Conservation (phyloP, 2,329 filamentous ascomycete species). For the Curvularia spicifera region DNA sequence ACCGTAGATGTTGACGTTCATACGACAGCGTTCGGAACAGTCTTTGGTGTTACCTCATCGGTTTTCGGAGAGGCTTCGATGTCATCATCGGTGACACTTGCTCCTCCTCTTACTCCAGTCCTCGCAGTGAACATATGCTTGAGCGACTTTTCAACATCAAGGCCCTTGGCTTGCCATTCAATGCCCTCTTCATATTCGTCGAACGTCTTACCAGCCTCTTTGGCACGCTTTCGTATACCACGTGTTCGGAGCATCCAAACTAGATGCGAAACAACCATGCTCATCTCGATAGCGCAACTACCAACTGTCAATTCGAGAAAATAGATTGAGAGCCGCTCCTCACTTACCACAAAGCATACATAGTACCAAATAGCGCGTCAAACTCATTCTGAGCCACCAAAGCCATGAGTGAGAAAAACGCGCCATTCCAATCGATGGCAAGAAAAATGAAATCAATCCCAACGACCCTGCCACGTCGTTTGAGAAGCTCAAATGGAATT, state of each 20-base stretch:
- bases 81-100: background rate
- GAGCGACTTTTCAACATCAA: slow-evolving; percentile 28
- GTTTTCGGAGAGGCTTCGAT: background rate
- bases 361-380: slow-evolving; percentile 63
- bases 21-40: slow-evolving; percentile 27
- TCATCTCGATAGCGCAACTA: slow-evolving; percentile 59
- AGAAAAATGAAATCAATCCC: slow-evolving; percentile 66
- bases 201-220: slow-evolving; percentile 44
- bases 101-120: background rate
- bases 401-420: slow-evolving; percentile 67
- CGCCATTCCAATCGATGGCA: slow-evolving; percentile 63
- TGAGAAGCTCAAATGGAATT: slow-evolving; percentile 66
- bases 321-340: too few relatives aligned
- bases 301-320: background rate
- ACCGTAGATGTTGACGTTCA: background rate
- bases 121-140: slow-evolving; percentile 10
- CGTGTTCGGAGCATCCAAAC: slow-evolving; percentile 63
- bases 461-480: slow-evolving; percentile 63
- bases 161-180: slow-evolving; percentile 32
- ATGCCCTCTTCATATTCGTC: slow-evolving; percentile 58
- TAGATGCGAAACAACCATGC: slow-evolving; percentile 63
- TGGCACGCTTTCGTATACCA: slow-evolving; percentile 56
- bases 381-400: slow-evolving; percentile 64
- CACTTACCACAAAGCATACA: slow-evolving; percentile 61
- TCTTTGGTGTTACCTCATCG: slow-evolving; percentile 15